A percentile compares a stretch with the other conserved stretches of the same genome.
Conservation (phyloP, 306 rosid genomes). For the Corylus americana region DNA sequence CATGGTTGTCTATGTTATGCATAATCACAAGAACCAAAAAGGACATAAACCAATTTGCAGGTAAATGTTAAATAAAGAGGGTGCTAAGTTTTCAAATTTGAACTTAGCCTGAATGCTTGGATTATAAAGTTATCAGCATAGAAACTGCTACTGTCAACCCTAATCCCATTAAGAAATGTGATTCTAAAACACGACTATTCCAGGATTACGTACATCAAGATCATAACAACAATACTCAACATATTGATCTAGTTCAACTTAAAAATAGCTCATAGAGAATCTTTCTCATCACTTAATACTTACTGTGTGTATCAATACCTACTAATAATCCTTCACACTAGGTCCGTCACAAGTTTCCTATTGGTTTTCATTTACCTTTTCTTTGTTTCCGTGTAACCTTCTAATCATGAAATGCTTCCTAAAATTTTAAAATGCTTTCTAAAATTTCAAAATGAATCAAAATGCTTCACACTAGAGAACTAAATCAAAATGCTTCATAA, state of each 20-base stretch:
- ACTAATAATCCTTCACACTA: neutral
- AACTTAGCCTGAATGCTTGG: neutral
- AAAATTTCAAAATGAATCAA: too few species aligned
- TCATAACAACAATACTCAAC: too few species aligned
- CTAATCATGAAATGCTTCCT: conserved; percentile 4
- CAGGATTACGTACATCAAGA: neutral
- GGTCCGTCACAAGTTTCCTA: neutral
- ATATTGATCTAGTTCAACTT: neutral
- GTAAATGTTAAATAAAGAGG: neutral
- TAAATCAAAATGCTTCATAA: too few species aligned
- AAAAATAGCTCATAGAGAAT: neutral
- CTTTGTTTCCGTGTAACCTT: neutral
- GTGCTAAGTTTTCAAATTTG: neutral
- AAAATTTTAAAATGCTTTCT: too few species aligned
- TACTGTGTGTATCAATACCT: neutral
- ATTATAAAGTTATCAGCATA: neutral
- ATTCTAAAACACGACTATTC: neutral
- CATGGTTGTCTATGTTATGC: too few species aligned
- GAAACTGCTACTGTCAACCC: neutral
- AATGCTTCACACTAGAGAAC: too few species aligned
- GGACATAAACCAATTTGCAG: neutral
- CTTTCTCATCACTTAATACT: neutral
- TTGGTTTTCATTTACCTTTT: neutral
- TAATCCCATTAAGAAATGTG: neutral
- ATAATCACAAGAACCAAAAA: neutral